Conservation (phyloP, 208 protist species). For the Acanthamoeba royreba region DNA sequence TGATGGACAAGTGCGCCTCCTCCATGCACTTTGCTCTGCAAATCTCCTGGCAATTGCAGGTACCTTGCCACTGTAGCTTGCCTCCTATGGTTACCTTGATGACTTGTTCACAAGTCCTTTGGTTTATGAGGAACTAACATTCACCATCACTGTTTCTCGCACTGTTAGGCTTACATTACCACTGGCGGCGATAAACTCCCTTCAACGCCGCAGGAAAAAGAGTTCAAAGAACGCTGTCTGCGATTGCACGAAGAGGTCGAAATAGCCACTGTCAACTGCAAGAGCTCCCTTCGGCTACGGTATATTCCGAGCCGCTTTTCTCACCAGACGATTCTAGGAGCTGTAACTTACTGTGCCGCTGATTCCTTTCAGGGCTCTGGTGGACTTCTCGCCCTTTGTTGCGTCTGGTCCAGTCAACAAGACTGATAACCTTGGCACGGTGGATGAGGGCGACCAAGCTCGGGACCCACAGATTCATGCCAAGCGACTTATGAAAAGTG, state of each 20-base stretch:
- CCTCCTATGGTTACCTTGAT: background rate
- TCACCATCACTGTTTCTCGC: background rate
- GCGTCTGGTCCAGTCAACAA: background rate
- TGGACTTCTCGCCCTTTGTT: background rate
- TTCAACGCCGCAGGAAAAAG: background rate
- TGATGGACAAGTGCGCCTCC: background rate
- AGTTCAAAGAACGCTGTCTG: background rate
- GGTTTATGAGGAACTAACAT: too few relatives aligned
- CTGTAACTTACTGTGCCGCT: too few relatives aligned
- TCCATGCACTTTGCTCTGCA: conserved; percentile 30
- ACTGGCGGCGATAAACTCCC: background rate
- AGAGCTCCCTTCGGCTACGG: background rate
- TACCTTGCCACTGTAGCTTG: background rate
- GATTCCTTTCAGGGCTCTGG: background rate
- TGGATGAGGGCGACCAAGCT: background rate
- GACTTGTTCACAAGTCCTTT: background rate
- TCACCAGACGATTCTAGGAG: too few relatives aligned
- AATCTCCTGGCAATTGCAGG: background rate
- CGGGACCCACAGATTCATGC: background rate
- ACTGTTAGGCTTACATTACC: background rate
- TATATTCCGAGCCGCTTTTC: too few relatives aligned
- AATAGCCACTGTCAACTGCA: conserved; percentile 10
- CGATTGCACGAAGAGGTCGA: background rate
- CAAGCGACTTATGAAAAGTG: background rate
- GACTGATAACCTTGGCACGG: background rate